phyloP scores from a whole-genome alignment of 176 grass and related monocot genomes.

The Zoysia japonica region DNA sequence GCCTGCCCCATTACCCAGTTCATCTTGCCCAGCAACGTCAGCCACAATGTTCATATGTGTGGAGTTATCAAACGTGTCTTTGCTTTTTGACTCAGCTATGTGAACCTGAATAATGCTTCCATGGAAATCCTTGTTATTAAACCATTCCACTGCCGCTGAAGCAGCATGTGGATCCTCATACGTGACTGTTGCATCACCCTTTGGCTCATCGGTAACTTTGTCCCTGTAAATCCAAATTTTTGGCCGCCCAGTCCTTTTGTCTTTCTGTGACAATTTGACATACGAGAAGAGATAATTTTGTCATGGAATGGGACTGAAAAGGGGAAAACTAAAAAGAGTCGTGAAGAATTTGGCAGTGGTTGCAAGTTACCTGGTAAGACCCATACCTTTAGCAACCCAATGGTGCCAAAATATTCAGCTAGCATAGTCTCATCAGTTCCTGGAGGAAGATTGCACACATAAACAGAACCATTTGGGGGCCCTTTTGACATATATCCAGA shows the following conservation, averaged over 20 bases:
- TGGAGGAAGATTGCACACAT: conserved; percentile 86
- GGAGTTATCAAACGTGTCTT: conserved; percentile 50
- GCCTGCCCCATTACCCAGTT: conserved; percentile 41
- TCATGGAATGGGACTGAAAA: background rate
- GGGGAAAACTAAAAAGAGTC: background rate
- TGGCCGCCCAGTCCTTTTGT: conserved; percentile 84
- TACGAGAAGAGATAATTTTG: background rate
- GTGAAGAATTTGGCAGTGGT: conserved; percentile 29
- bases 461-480: conserved; percentile 69
- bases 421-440: conserved; percentile 96
- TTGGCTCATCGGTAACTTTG: conserved; percentile 88
- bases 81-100: conserved; percentile 84
- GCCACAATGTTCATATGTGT: conserved; percentile 33
- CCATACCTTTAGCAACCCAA: conserved; percentile 99
- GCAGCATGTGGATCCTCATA: conserved; percentile 97
- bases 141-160: conserved; percentile 92
- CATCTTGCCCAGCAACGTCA: conserved; percentile 49
- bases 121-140: conserved; percentile 96
- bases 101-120: conserved; percentile 77
- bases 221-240: conserved; percentile 97
- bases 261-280: conserved; percentile 64
- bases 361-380: conserved; percentile 68
- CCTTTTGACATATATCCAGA: conserved; percentile 54
- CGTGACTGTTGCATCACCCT: conserved; percentile 91
- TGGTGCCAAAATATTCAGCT: conserved; percentile 96